Percentiles rank a stretch among this genome's conserved stretches.
Conservation (phyloP, 768 basidiomycete species). For the Lactifluus rugatus region DNA sequence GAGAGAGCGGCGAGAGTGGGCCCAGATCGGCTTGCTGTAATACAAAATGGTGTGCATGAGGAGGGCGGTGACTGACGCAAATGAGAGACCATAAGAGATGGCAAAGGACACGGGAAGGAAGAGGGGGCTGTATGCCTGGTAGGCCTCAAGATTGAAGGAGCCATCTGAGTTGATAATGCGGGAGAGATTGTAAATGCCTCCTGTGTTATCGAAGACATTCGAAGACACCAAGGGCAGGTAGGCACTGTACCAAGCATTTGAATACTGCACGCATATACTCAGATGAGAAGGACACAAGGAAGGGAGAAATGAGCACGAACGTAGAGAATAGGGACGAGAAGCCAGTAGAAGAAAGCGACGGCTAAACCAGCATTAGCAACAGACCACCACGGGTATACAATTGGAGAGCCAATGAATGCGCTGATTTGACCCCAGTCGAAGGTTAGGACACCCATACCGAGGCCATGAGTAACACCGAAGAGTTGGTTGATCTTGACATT, state of each 20-base stretch:
- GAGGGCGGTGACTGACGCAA: constrained; percentile 70
- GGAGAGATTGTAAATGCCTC: constrained; percentile 45
- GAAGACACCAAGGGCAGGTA: constrained; percentile 47
- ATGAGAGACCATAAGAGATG: constrained; percentile 68
- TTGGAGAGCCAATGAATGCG: constrained; percentile 55
- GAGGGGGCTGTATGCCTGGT: constrained; percentile 50
- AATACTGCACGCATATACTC: background rate
- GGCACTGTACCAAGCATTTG: constrained; percentile 10
- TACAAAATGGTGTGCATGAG: constrained; percentile 61
- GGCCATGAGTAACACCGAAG: constrained; percentile 45
- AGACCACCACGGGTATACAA: constrained; percentile 79
- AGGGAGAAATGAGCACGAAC: constrained; percentile 1
- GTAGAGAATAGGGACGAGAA: constrained; percentile 54
- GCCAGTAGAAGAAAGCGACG: constrained; percentile 62
- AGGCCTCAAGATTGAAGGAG: constrained; percentile 47
- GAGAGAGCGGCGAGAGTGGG: constrained; percentile 58
- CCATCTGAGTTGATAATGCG: constrained; percentile 43
- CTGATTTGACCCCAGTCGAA: constrained; percentile 75
- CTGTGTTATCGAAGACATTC: constrained; percentile 57
- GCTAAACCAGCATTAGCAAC: constrained; percentile 57
- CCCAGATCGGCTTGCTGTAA: constrained; percentile 73
- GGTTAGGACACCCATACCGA: constrained; percentile 58
- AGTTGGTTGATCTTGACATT: constrained; percentile 64
- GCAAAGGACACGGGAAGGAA: constrained; percentile 63
- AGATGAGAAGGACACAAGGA: background rate